Percentiles rank a stretch among this genome's conserved stretches.
Evolutionary conservation across 73 alveolate genomes (phyloP).

Genomic region (Paramecium sexaurelia): DNA sequence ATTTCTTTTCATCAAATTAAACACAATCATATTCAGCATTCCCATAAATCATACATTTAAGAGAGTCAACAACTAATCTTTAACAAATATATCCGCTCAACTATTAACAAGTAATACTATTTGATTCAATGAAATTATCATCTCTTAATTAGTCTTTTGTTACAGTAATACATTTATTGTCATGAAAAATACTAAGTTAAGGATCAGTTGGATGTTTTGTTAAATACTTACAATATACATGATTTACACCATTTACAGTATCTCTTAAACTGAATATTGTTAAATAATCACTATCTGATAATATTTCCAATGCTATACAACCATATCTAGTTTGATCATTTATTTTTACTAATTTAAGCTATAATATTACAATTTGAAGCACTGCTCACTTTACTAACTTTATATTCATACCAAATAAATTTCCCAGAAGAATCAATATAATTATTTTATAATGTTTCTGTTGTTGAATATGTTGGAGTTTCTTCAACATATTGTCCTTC

Average conservation of each 20-base stretch:
- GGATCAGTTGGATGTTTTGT: constrained; percentile 43
- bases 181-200: neutral
- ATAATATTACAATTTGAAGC: constrained; percentile 2
- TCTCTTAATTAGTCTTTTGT: neutral
- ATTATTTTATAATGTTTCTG: neutral
- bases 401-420: constrained; percentile 1
- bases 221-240: constrained; percentile 37
- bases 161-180: neutral
- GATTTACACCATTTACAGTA: neutral
- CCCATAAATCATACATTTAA: neutral
- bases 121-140: neutral
- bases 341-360: neutral
- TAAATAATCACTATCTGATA: neutral
- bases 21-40: neutral
- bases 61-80: neutral
- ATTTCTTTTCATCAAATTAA: neutral
- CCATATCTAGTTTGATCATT: constrained; percentile 38
- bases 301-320: constrained; percentile 11
- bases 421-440: neutral
- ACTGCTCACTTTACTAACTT: neutral
- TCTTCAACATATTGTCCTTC: neutral
- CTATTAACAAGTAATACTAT: neutral
- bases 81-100: constrained; percentile 18
- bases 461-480: neutral
- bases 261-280: neutral